A percentile compares a stretch with the other conserved stretches of the same genome.
Conservation (phyloP, 805 yeast species). For the Candida endomychidarum region DNA sequence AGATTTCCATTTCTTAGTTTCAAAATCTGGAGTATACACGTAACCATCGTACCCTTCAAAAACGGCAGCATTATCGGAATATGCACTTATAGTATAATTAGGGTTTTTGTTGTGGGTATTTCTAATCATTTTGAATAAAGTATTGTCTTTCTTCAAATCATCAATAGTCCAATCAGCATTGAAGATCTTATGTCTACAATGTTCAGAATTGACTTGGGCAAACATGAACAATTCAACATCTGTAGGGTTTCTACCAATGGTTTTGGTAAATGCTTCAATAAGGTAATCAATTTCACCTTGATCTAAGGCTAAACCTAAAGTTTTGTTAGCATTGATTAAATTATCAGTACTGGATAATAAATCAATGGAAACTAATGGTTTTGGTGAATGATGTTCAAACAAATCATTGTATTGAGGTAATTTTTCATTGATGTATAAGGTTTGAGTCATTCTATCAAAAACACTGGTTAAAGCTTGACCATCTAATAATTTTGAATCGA, state of each 20-base stretch:
- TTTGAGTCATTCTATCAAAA: conserved; percentile 94
- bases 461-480: conserved; percentile 64
- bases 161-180: conserved; percentile 98
- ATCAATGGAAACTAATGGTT: conserved; percentile 77
- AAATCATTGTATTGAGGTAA: conserved; percentile 70
- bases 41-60: conserved; percentile 80
- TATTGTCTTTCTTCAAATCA: conserved; percentile 65
- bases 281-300: conserved; percentile 89
- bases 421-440: conserved; percentile 50
- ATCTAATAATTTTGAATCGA: conserved; percentile 35
- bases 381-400: conserved; percentile 77
- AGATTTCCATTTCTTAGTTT: conserved; percentile 70
- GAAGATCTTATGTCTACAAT: conserved; percentile 98
- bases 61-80: conserved; percentile 97
- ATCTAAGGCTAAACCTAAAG: conserved; percentile 92
- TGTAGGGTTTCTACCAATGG: conserved; percentile 85
- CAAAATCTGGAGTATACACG: conserved; percentile 74
- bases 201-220: conserved; percentile 99
- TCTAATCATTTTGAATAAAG: conserved; percentile 92
- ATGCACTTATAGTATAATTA: conserved; percentile 85
- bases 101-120: conserved; percentile 84
- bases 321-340: conserved; percentile 72
- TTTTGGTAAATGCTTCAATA: conserved; percentile 71
- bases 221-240: conserved; percentile 98
- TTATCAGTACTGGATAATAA: conserved; percentile 56